These are phyloP conservation scores for Colletotrichum sp. DNA, from an alignment of 2,329 filamentous ascomycete genomes.

Conservation along the genomic window DNA sequence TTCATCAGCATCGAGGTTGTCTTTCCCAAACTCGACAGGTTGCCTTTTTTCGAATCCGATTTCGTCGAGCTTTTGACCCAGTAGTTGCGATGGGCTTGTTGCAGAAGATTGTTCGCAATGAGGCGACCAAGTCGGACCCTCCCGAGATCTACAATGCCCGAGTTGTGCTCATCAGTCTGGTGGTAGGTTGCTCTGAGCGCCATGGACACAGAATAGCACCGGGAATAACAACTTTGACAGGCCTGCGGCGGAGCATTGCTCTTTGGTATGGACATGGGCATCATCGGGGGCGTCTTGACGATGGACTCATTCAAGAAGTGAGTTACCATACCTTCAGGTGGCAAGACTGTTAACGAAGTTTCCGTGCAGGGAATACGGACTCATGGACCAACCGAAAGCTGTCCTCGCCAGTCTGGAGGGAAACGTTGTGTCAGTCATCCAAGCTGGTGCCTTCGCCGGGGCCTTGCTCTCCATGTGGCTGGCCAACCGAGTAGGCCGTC, in stretches of 20 bases:
- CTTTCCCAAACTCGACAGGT: background rate
- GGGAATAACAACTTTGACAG: background rate
- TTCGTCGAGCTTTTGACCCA: background rate
- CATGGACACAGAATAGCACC: background rate
- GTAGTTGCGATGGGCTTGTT: slow-evolving; percentile 14
- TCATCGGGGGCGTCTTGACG: slow-evolving; percentile 30
- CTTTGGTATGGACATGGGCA: slow-evolving; percentile 31
- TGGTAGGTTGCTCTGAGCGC: slow-evolving; percentile 37
- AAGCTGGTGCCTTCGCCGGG: slow-evolving; percentile 29
- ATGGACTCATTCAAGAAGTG: slow-evolving; percentile 30
- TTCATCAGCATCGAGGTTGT: background rate
- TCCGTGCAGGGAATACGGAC: slow-evolving; percentile 25
- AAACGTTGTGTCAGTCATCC: slow-evolving; percentile 32
- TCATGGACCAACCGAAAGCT: slow-evolving; percentile 12
- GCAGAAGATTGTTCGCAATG: slow-evolving; percentile 51
- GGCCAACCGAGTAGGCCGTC: background rate
- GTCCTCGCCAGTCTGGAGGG: slow-evolving; percentile 26
- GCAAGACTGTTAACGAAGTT: background rate
- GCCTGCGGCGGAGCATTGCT: slow-evolving; percentile 23
- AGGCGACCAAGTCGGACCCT: slow-evolving; percentile 71
- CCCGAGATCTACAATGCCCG: slow-evolving; percentile 74
- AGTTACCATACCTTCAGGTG: background rate
- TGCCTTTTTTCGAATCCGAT: background rate
- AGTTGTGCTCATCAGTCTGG: slow-evolving; percentile 67
- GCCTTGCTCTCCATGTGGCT: slow-evolving; percentile 24